phyloP scores from a whole-genome alignment of 2,329 filamentous ascomycete species.

The Zopfia rhizophila region DNA sequence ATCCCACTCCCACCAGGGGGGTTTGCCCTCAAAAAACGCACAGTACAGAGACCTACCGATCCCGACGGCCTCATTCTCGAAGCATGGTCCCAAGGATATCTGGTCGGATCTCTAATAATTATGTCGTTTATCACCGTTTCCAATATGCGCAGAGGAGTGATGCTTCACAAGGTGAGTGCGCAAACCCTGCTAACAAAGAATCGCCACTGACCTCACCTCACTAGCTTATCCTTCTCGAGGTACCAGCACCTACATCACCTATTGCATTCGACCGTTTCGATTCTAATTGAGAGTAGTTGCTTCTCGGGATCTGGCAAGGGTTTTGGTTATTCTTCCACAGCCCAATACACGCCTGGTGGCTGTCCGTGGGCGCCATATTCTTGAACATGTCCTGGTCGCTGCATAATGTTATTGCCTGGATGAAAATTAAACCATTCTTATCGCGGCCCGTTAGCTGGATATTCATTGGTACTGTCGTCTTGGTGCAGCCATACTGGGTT shows the following conservation, averaged over 20 bases:
- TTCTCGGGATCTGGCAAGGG: conserved; percentile 67
- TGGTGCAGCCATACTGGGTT: conserved; percentile 72
- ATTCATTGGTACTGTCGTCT: conserved; percentile 68
- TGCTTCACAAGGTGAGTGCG: conserved; percentile 57
- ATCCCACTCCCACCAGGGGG: neutral
- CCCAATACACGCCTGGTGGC: conserved; percentile 71
- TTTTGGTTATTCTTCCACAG: conserved; percentile 68
- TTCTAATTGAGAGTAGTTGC: conserved; percentile 52
- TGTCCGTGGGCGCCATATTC: conserved; percentile 68
- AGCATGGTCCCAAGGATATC: conserved; percentile 53
- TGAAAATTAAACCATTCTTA: conserved; percentile 72
- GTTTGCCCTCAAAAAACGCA: conserved; percentile 10
- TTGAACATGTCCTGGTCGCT: conserved; percentile 72
- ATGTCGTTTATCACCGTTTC: conserved; percentile 60
- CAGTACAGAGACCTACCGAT: conserved; percentile 41
- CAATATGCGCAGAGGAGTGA: conserved; percentile 60
- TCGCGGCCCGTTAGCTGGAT: conserved; percentile 60
- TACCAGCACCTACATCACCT: conserved; percentile 36
- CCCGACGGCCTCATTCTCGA: conserved; percentile 49
- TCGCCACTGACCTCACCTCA: conserved; percentile 24
- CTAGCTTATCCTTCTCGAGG: conserved; percentile 61
- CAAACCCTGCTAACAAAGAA: neutral
- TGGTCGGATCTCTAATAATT: conserved; percentile 57
- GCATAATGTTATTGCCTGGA: conserved; percentile 74
- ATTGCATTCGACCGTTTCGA: neutral